Percentiles rank a stretch among this genome's conserved stretches.
These are phyloP conservation scores for Pichia sp. DNA, from an alignment of 1,139 yeast species.

Conservation along the genomic window DNA sequence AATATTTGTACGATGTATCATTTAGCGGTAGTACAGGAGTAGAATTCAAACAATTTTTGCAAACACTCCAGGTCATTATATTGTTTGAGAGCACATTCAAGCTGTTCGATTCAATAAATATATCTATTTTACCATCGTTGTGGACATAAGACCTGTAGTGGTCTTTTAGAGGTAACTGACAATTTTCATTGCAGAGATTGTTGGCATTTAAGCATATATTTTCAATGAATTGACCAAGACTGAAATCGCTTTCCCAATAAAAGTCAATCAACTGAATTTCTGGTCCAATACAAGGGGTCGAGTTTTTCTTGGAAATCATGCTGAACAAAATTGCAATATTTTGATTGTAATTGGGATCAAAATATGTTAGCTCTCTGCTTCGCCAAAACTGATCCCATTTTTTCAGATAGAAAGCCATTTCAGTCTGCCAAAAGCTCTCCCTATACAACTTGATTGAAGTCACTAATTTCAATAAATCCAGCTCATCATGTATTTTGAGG, in stretches of 20 bases:
- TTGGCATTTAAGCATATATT: conserved; percentile 67
- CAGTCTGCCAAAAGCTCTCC: conserved; percentile 31
- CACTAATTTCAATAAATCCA: conserved; percentile 36
- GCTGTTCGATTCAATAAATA: conserved; percentile 60
- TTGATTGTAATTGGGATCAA: conserved; percentile 72
- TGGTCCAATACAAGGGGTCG: conserved; percentile 94
- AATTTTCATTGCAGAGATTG: conserved; percentile 70
- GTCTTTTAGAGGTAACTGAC: conserved; percentile 65
- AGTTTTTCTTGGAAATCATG: conserved; percentile 75
- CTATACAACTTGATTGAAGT: conserved; percentile 36
- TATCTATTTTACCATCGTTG: conserved; percentile 78
- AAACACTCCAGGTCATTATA: conserved; percentile 90
- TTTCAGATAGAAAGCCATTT: conserved; percentile 34
- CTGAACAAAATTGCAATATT: conserved; percentile 74
- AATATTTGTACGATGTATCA: conserved; percentile 82
- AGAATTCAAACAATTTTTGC: conserved; percentile 70
- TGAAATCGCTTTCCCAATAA: conserved; percentile 87
- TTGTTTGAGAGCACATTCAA: conserved; percentile 56
- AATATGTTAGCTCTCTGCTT: conserved; percentile 43
- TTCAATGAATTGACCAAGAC: conserved; percentile 85
- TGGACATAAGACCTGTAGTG: conserved; percentile 90
- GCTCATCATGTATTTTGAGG: conserved; percentile 8
- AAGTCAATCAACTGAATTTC: conserved; percentile 75
- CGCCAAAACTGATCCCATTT: conserved; percentile 59
- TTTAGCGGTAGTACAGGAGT: conserved; percentile 86